Base-by-base conservation (phyloP, 148 eudicot species). In the Drosera capensis region DNA sequence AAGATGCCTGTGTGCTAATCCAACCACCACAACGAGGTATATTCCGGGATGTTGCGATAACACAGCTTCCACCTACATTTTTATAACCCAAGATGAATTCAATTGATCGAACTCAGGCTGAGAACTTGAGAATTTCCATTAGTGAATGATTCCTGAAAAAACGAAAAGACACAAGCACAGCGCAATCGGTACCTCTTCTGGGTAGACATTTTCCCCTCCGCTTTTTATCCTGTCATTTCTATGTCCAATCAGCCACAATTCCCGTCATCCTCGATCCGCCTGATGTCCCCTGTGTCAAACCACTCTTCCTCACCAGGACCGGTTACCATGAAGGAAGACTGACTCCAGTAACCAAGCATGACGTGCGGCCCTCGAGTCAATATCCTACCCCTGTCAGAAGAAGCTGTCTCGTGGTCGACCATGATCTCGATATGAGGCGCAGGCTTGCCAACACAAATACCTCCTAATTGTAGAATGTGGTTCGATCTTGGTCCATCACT, bases 201-300 rank as follows among this genome's bases (percentile, higher is more conserved):
- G 99, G 44, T 90, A 90, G 12, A 90, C 72, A 59, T 80, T 90
- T 48, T 84, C 93, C 24, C 99, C 99, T 31, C 93, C 99, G 38
- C 87, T 84, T 63, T 90, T 90, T 62, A 90, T 90, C 39, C 85
- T 58, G 37, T 80, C 94, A 52, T 75, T 84, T 3, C 48, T 44
- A 20, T 95, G 95, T 40, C 99, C 99, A 51, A 80, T 52, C 24
- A 90, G 93, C 93, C 95, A 90, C 18, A 90, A 19, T 90, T 78
- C 39, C 93, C 93, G 40, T 14, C 29, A 21, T 57, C 64, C 49
- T 90, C 99, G 23, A 84, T 62, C 15, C 50, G 58, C 16, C 99
- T 95, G n/a, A 85, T 69, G 45, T 90, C 99, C 55, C 99, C 93
- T 0, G 99, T 80, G 63, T 84, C 95, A 21, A 78, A 63, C 99